These are phyloP conservation scores for Piedraia hortae DNA, from an alignment of 2,329 filamentous ascomycete genomes.

Conservation along the genomic window DNA sequence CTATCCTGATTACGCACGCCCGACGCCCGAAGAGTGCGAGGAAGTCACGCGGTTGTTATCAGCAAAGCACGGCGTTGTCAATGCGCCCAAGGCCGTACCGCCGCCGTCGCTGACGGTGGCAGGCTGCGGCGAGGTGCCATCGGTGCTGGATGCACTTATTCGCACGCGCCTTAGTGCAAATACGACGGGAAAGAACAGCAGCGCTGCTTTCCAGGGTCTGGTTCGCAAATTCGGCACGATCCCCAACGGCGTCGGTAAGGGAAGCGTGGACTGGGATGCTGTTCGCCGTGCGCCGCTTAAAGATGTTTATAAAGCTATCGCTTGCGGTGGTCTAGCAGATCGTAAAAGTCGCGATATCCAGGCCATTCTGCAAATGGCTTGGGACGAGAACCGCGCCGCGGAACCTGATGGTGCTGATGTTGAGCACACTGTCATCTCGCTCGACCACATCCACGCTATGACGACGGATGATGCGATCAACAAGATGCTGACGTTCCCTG, in stretches of 20 bases:
- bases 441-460: conserved; percentile 31
- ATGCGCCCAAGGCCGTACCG: conserved; percentile 37
- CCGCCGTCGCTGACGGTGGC: conserved; percentile 35
- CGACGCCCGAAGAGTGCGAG: conserved; percentile 40
- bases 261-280: conserved; percentile 48
- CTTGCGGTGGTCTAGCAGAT: conserved; percentile 40
- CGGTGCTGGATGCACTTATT: conserved; percentile 34
- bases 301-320: conserved; percentile 42
- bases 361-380: conserved; percentile 41
- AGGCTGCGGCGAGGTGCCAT: conserved; percentile 40
- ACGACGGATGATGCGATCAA: conserved; percentile 28
- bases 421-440: conserved; percentile 30
- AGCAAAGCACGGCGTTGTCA: conserved; percentile 34
- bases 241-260: conserved; percentile 34
- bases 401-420: conserved; percentile 30
- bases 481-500: conserved; percentile 29
- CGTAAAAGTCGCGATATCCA: conserved; percentile 49
- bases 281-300: conserved; percentile 30
- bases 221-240: conserved; percentile 30
- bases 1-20: conserved; percentile 37
- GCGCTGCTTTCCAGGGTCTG: conserved; percentile 36
- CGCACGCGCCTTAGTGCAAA: conserved; percentile 34
- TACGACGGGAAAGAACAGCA: conserved; percentile 32
- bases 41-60: conserved; percentile 39
- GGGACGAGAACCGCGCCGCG: conserved; percentile 33